Conservation (phyloP, 768 basidiomycete species). For the Auricularia cornea region DNA sequence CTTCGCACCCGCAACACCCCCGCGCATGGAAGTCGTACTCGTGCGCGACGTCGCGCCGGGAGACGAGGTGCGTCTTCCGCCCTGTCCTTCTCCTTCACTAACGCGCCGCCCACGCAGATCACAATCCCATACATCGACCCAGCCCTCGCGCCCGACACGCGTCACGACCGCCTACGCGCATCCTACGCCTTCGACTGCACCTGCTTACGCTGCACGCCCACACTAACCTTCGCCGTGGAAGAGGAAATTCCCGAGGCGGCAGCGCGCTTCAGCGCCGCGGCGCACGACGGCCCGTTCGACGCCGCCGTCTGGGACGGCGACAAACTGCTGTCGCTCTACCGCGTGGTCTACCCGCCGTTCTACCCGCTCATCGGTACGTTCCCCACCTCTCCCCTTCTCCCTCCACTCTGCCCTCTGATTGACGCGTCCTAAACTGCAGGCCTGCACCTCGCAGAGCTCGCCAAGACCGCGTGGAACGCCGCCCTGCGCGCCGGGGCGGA, state of each 20-base stretch:
- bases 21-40: slow-evolving; percentile 57
- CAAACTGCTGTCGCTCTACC: slow-evolving; percentile 56
- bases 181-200: slow-evolving; percentile 13
- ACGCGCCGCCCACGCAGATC: slow-evolving; percentile 35
- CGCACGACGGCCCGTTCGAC: slow-evolving; percentile 54
- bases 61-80: slow-evolving; percentile 49
- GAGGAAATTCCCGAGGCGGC: slow-evolving; percentile 39
- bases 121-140: slow-evolving; percentile 73
- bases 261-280: slow-evolving; percentile 56
- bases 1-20: slow-evolving; percentile 26
- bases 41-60: slow-evolving; percentile 45
- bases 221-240: neutral
- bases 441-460: slow-evolving; percentile 64
- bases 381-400: neutral
- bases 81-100: slow-evolving; percentile 2
- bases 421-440: slow-evolving; percentile 40
- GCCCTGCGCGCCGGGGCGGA: neutral
- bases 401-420: neutral
- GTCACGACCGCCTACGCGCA: slow-evolving; percentile 4
- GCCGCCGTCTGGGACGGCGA: slow-evolving; percentile 46
- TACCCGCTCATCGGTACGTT: slow-evolving; percentile 75
- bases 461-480: slow-evolving; percentile 73
- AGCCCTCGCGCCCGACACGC: slow-evolving; percentile 34
- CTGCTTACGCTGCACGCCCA: slow-evolving; percentile 7
- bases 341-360: slow-evolving; percentile 61